These are phyloP conservation scores for Echium plantagineum DNA, from an alignment of 257 asterid species.

Conservation along the genomic window DNA sequence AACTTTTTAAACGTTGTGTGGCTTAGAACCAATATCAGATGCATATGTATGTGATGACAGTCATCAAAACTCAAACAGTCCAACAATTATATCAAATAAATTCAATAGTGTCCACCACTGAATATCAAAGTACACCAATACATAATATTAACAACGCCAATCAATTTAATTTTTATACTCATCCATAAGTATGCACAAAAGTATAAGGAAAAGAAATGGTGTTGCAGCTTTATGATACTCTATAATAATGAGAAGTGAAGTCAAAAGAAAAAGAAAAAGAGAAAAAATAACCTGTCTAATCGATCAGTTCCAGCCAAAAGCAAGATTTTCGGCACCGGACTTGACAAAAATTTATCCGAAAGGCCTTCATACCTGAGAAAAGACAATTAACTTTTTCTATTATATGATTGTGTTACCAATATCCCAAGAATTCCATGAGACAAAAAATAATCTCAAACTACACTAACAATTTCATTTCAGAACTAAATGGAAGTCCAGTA, in stretches of 20 bases:
- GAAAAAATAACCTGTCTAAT: slow-evolving; percentile 62
- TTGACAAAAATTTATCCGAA: slow-evolving; percentile 71
- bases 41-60: too few relatives aligned
- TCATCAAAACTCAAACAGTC: not conserved
- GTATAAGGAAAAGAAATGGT: not conserved
- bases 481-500: not conserved
- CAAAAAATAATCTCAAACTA: not conserved
- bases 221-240: not conserved
- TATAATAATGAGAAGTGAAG: not conserved
- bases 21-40: not conserved
- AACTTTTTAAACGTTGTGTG: too few relatives aligned
- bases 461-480: not conserved
- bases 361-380: slow-evolving; percentile 95
- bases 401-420: not conserved
- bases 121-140: not conserved
- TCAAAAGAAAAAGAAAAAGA: slow-evolving; percentile 2
- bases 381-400: not conserved
- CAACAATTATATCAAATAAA: too few relatives aligned
- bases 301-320: slow-evolving; percentile 98
- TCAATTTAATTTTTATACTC: not conserved
- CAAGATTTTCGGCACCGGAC: slow-evolving; percentile 83
- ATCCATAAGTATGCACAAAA: not conserved
- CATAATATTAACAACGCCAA: too few relatives aligned
- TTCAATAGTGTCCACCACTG: not conserved
- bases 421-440: slow-evolving; percentile 1